Percentiles rank a stretch among this genome's conserved stretches.
Evolutionary conservation across 2,329 filamentous ascomycete genomes (phyloP).

Genomic region (Epichloe glyceriae): DNA sequence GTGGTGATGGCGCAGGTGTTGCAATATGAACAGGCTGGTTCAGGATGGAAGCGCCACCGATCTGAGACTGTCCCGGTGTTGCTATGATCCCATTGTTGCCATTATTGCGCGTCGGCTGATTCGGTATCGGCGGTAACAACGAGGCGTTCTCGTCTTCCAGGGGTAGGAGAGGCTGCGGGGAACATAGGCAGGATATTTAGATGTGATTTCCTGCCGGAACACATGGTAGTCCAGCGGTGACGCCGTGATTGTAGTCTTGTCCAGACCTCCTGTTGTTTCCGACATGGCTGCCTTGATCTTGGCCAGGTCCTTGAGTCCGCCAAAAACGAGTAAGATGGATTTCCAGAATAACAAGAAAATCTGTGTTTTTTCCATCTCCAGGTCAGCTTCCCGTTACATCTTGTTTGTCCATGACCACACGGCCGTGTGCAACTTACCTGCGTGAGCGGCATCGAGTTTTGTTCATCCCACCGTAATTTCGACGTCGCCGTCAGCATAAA

Average conservation of each 20-base stretch:
- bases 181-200: constrained; percentile 94
- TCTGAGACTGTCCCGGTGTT: constrained; percentile 38
- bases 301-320: constrained; percentile 60
- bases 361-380: constrained; percentile 23
- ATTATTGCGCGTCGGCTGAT: constrained; percentile 52
- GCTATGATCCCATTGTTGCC: constrained; percentile 50
- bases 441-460: constrained; percentile 45
- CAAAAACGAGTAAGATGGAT: constrained; percentile 72
- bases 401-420: background rate
- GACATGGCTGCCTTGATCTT: constrained; percentile 60
- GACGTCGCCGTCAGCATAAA: constrained; percentile 58
- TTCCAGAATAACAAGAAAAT: constrained; percentile 87
- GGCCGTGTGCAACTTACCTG: constrained; percentile 30
- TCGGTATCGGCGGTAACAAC: constrained; percentile 72
- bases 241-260: constrained; percentile 73
- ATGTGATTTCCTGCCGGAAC: constrained; percentile 92
- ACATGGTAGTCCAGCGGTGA: constrained; percentile 93
- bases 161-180: constrained; percentile 74
- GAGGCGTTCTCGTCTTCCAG: constrained; percentile 85
- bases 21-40: constrained; percentile 96
- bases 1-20: constrained; percentile 92
- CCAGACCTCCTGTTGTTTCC: constrained; percentile 45
- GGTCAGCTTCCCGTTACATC: constrained; percentile 6
- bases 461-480: constrained; percentile 61
- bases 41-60: constrained; percentile 63